Evolutionary conservation across 495 filamentous ascomycete genomes (phyloP).

Genomic region (Neurospora tetrasperma): DNA sequence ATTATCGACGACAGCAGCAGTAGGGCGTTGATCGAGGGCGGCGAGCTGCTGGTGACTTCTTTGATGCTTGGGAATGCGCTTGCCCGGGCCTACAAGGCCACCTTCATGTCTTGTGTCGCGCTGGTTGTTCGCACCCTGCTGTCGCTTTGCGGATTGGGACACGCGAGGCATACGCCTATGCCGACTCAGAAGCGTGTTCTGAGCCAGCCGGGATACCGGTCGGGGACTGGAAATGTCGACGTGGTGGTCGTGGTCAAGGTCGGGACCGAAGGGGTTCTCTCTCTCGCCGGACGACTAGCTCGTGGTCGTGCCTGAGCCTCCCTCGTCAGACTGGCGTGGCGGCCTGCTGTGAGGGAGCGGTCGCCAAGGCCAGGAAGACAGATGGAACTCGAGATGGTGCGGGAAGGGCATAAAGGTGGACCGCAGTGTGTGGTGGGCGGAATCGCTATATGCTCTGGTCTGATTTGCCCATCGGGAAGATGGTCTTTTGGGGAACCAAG

Average conservation of each 20-base stretch:
- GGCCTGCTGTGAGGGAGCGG: not conserved
- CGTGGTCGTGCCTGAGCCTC: not conserved
- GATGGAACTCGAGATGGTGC: not conserved
- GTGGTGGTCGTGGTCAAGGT: not conserved
- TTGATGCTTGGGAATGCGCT: slow-evolving; percentile 51
- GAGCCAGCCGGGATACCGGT: slow-evolving; percentile 31
- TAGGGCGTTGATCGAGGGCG: slow-evolving; percentile 10
- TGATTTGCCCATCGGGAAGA: not conserved
- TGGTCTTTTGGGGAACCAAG: not conserved
- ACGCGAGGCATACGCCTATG: slow-evolving; percentile 60
- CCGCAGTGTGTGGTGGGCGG: no score
- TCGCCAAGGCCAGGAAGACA: not conserved
- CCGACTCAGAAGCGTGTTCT: slow-evolving; percentile 41
- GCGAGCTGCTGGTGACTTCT: slow-evolving; percentile 40
- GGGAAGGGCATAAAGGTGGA: not conserved
- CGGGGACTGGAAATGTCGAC: slow-evolving; percentile 2
- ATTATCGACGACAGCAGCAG: slow-evolving; percentile 18
- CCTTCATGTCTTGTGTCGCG: slow-evolving; percentile 80
- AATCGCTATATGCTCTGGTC: not conserved
- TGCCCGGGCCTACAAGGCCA: slow-evolving; percentile 75
- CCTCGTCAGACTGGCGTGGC: not conserved
- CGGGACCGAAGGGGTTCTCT: not conserved
- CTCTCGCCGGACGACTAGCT: not conserved
- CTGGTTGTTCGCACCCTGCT: slow-evolving; percentile 51
- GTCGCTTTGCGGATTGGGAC: slow-evolving; percentile 56